These are phyloP conservation scores for Curvularia spicifera DNA, from an alignment of 2,329 filamentous ascomycete genomes.

Conservation along the genomic window DNA sequence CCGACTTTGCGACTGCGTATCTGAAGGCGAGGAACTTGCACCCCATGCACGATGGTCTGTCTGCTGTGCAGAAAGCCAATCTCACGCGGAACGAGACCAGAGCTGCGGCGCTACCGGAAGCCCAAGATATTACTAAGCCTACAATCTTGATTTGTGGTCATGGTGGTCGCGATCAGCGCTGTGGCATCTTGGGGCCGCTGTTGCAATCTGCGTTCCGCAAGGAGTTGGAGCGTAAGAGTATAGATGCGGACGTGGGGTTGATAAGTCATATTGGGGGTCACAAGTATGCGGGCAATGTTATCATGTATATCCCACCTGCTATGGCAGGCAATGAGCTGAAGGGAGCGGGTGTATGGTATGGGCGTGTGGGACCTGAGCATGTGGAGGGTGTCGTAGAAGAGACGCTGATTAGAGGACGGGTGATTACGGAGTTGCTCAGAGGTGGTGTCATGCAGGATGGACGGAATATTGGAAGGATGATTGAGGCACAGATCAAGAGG, in stretches of 20 bases:
- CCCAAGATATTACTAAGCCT: conserved; percentile 52
- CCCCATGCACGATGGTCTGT: conserved; percentile 63
- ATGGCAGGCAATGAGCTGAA: conserved; percentile 62
- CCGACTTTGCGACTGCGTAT: conserved; percentile 67
- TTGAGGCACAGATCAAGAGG: conserved; percentile 43
- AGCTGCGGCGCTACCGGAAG: conserved; percentile 58
- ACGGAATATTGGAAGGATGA: conserved; percentile 35
- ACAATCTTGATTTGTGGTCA: conserved; percentile 85
- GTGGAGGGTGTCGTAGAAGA: conserved; percentile 77
- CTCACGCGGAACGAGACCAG: conserved; percentile 57
- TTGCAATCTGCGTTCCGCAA: conserved; percentile 73
- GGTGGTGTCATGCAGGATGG: conserved; percentile 63
- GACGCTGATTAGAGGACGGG: conserved; percentile 70
- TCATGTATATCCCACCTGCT: conserved; percentile 74
- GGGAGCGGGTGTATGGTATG: conserved; percentile 82
- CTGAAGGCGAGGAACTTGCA: conserved; percentile 70
- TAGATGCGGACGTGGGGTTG: conserved; percentile 67
- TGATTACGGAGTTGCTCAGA: conserved; percentile 74
- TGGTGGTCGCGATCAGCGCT: conserved; percentile 78
- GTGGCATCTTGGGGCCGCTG: conserved; percentile 79
- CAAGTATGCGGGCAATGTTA: conserved; percentile 85
- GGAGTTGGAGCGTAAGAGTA: conserved; percentile 60
- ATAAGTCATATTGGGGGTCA: conserved; percentile 85
- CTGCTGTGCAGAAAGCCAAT: conserved; percentile 58
- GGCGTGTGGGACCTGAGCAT: conserved; percentile 74